phyloP scores from a whole-genome alignment of 2,329 filamentous ascomycete genomes.

The Orbilia blumenaviensis region DNA sequence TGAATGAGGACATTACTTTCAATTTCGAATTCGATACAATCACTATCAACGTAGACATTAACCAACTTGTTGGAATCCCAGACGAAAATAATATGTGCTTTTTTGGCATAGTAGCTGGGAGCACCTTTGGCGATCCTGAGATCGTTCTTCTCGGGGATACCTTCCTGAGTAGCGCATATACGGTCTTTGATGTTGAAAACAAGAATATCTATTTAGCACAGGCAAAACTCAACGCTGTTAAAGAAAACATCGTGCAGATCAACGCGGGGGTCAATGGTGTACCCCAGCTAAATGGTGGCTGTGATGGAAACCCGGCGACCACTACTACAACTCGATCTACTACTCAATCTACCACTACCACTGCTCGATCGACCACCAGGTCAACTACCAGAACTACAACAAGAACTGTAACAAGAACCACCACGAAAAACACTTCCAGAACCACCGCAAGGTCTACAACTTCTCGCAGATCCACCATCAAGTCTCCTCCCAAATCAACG shows the following conservation, averaged over 20 bases:
- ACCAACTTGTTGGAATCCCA: slow-evolving; percentile 61
- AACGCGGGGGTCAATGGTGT: slow-evolving; percentile 35
- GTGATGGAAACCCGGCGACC: too few relatives aligned
- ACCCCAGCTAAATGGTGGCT: slow-evolving; percentile 13
- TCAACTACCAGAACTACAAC: background rate
- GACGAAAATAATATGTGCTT: slow-evolving; percentile 63
- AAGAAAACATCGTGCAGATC: slow-evolving; percentile 58
- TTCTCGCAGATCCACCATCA: background rate
- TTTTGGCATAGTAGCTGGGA: slow-evolving; percentile 69
- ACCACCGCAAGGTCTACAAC: background rate
- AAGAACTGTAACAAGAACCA: background rate
- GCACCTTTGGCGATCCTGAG: slow-evolving; percentile 63
- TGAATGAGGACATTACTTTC: slow-evolving; percentile 66
- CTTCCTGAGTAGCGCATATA: slow-evolving; percentile 70
- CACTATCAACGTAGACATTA: slow-evolving; percentile 62
- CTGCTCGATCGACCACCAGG: background rate
- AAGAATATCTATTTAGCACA: slow-evolving; percentile 67
- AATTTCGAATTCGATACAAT: slow-evolving; percentile 63
- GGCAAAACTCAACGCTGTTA: slow-evolving; percentile 64
- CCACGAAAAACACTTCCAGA: background rate
- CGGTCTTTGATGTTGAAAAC: slow-evolving; percentile 68
- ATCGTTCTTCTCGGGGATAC: slow-evolving; percentile 69
- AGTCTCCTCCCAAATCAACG: background rate
- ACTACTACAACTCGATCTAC: too few relatives aligned
- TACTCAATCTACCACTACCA: background rate